Percentiles rank a stretch among this genome's conserved stretches.
Evolutionary conservation across 768 basidiomycete genomes (phyloP).

Genomic region (Lentinula guzmanii): DNA sequence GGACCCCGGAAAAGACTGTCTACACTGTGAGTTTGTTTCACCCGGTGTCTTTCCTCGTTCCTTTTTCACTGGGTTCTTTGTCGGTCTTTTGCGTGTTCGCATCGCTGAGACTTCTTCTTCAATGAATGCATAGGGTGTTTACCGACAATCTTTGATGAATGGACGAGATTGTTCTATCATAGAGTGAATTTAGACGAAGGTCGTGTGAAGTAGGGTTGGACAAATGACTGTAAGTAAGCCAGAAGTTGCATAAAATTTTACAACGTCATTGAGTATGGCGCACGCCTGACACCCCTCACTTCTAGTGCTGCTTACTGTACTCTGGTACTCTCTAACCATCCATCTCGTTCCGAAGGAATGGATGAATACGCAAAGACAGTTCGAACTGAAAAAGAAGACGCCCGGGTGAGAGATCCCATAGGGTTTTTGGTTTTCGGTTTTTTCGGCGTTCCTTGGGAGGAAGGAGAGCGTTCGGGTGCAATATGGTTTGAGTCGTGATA

Average conservation of each 20-base stretch:
- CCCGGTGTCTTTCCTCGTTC: neutral
- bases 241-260: neutral
- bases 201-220: neutral
- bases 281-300: neutral
- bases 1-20: slow-evolving; percentile 20
- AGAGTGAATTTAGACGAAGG: slow-evolving; percentile 4
- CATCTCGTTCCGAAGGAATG: neutral
- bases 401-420: neutral
- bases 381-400: neutral
- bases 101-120: neutral
- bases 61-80: neutral
- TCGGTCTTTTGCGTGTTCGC: neutral
- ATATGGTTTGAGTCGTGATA: neutral
- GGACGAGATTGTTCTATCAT: slow-evolving; percentile 20
- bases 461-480: neutral
- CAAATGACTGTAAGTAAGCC: neutral
- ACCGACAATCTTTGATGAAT: slow-evolving; percentile 18
- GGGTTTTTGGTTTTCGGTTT: neutral
- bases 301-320: neutral
- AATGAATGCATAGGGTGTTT: slow-evolving; percentile 15
- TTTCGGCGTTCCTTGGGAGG: neutral
- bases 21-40: slow-evolving; percentile 20
- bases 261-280: too few species aligned
- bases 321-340: neutral
- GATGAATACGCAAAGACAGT: neutral